Conservation (phyloP, 2,329 filamentous ascomycete genomes). For the Calonectria hawksworthii region DNA sequence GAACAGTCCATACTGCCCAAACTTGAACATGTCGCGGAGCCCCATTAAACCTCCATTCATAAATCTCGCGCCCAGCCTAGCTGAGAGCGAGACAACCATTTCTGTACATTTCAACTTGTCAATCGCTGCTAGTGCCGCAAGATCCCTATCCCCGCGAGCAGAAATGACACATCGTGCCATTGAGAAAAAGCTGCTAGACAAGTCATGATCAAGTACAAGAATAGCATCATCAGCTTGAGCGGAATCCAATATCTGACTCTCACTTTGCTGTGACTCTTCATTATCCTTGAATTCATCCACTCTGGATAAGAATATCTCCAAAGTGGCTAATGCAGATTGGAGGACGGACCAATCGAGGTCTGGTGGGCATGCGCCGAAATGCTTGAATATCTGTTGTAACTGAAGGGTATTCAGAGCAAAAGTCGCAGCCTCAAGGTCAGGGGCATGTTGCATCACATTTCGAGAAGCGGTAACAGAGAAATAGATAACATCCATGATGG, state of each 20-base stretch:
- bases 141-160: slow-evolving; percentile 23
- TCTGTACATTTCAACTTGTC: slow-evolving; percentile 56
- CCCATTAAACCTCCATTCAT: slow-evolving; percentile 60
- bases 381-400: slow-evolving; percentile 65
- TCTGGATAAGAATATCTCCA: slow-evolving; percentile 62
- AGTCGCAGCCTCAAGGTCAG: slow-evolving; percentile 61
- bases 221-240: slow-evolving; percentile 62
- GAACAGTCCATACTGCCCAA: slow-evolving; percentile 66
- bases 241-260: slow-evolving; percentile 55
- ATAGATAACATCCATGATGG: slow-evolving; percentile 66
- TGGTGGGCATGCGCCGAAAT: slow-evolving; percentile 58
- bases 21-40: slow-evolving; percentile 61
- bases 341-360: slow-evolving; percentile 65
- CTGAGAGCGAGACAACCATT: slow-evolving; percentile 60
- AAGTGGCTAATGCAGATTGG: slow-evolving; percentile 58
- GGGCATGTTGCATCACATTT: slow-evolving; percentile 63
- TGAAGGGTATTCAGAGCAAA: slow-evolving; percentile 65
- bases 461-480: slow-evolving; percentile 63
- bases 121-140: slow-evolving; percentile 27
- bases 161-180: slow-evolving; percentile 59
- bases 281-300: slow-evolving; percentile 59
- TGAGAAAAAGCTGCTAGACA: slow-evolving; percentile 62
- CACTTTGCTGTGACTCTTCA: slow-evolving; percentile 55
- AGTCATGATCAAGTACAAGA: slow-evolving; percentile 61
- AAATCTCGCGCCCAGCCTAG: slow-evolving; percentile 61